Base-by-base conservation (phyloP, 768 basidiomycete genomes). In the Sutorius australiensis region DNA sequence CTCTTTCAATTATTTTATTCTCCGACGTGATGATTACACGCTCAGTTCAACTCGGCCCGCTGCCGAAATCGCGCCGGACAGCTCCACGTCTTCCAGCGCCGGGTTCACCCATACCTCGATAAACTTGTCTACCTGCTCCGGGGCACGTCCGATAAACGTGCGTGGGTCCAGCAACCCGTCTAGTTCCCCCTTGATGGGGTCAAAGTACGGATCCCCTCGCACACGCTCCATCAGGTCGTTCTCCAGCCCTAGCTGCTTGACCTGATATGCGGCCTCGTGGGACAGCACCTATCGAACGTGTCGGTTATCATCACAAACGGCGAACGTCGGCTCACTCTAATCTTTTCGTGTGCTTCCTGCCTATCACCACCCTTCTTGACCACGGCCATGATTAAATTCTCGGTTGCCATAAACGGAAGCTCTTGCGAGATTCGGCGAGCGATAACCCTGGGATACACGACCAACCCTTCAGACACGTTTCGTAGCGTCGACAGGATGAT, bases 351-450 rank as follows among this genome's bases (percentile, higher is more conserved):
- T 8, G 92, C 92, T 72, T 92, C 93, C 68, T 98, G 97, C 32
- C 97, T 81, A 71, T 98, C 95, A 1, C 95, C 95, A 19, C 92
- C 92, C 45, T 82, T 84, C 72, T 91, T 97, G 57, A 98, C 97
- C 39, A 99, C 83, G 2, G 93, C 93, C 97, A 99, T 98, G 73
- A 98, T 98, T 72, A 99, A 81, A 70, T 99, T 99, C 72, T 99
- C 97, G 2, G 97, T 99, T 5, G 95, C 94, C 97, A 99, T 98
- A 80, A 98, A 98, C 1, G 97, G 97, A 32, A 99, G 80, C 70
- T 99, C 97, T 69, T 98, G 92, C 3, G 84, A 71, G 69, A 99
- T 95, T 34, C 92, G 85, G 38, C 93, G 83, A 10, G 80, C 91
- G 58, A 99, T 98, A 55, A 99, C 95, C 68, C 83, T 87, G 10